phyloP scores from a whole-genome alignment of 2,329 filamentous ascomycete species.

The Alternaria gansuensis region DNA sequence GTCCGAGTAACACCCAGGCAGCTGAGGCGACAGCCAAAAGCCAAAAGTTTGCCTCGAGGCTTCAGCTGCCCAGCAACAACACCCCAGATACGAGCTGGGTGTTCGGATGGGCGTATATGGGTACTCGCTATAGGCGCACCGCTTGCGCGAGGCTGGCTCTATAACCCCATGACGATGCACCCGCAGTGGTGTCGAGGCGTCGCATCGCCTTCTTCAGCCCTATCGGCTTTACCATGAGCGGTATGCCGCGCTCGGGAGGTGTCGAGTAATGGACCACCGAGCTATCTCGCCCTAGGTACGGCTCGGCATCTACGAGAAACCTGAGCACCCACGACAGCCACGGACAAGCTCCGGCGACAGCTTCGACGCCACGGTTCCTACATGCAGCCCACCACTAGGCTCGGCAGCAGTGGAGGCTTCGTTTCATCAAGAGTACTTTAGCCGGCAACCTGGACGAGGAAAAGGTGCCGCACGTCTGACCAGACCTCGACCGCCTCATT shows the following conservation, averaged over 20 bases:
- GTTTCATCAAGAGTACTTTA: conserved; percentile 16
- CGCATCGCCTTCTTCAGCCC: conserved; percentile 14
- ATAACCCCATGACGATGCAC: conserved; percentile 1
- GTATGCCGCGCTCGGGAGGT: conserved; percentile 8
- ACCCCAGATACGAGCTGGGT: conserved; percentile 12
- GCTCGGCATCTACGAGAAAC: background rate
- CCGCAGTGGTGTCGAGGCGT: conserved; percentile 4
- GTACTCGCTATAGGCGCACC: conserved; percentile 4
- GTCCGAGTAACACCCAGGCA: conserved; percentile 8
- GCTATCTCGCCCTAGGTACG: background rate
- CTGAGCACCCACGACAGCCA: background rate
- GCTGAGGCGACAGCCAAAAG: conserved; percentile 15
- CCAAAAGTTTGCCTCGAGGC: conserved; percentile 13
- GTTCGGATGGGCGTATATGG: conserved; percentile 8
- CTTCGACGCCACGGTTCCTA: background rate
- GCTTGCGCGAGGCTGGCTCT: conserved; percentile 10
- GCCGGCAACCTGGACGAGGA: conserved; percentile 13
- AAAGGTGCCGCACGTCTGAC: conserved; percentile 6
- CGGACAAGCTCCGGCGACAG: conserved; percentile 1
- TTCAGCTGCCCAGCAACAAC: conserved; percentile 14
- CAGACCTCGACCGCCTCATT: conserved; percentile 7
- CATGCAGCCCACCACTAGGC: conserved; percentile 8
- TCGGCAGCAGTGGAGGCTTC: conserved; percentile 12
- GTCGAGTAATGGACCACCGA: conserved; percentile 12
- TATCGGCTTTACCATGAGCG: conserved; percentile 12